A percentile compares a stretch with the other conserved stretches of the same genome.
Conservation (phyloP, 78 protist species). For the Dictyostelium brefeldianum region DNA sequence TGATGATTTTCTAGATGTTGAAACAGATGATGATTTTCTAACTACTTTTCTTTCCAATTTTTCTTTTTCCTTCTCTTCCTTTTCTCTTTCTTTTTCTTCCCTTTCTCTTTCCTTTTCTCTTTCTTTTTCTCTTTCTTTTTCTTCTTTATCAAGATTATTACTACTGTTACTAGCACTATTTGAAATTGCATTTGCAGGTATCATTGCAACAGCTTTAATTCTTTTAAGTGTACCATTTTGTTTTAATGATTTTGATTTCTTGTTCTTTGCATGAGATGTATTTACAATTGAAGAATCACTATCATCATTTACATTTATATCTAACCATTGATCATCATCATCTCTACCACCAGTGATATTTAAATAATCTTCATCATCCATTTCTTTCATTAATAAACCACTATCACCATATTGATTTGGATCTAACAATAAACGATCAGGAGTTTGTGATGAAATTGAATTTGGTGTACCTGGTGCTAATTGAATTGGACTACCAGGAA, state of each 20-base stretch:
- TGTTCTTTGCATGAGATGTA: not conserved
- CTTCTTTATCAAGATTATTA: not conserved
- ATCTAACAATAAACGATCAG: slow-evolving; percentile 17
- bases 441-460: slow-evolving; percentile 29
- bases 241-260: not conserved
- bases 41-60: not conserved
- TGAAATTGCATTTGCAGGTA: not conserved
- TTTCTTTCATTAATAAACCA: slow-evolving; percentile 47
- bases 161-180: not conserved
- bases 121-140: not conserved
- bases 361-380: slow-evolving; percentile 21
- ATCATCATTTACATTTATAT: slow-evolving; percentile 13
- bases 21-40: not conserved
- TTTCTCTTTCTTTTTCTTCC: not conserved
- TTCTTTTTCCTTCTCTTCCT: slow-evolving; percentile 11
- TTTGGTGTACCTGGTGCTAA: slow-evolving; percentile 39
- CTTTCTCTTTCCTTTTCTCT: slow-evolving; percentile 4
- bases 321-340: slow-evolving; percentile 13
- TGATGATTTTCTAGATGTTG: not conserved
- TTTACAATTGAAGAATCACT: not conserved
- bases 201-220: slow-evolving; percentile 19
- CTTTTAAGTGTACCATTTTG: not conserved
- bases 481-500: slow-evolving; percentile 26
- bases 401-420: slow-evolving; percentile 46
- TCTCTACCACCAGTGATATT: not conserved